These are phyloP conservation scores for Dentipellis sp. DNA, from an alignment of 768 basidiomycete genomes.

Conservation along the genomic window DNA sequence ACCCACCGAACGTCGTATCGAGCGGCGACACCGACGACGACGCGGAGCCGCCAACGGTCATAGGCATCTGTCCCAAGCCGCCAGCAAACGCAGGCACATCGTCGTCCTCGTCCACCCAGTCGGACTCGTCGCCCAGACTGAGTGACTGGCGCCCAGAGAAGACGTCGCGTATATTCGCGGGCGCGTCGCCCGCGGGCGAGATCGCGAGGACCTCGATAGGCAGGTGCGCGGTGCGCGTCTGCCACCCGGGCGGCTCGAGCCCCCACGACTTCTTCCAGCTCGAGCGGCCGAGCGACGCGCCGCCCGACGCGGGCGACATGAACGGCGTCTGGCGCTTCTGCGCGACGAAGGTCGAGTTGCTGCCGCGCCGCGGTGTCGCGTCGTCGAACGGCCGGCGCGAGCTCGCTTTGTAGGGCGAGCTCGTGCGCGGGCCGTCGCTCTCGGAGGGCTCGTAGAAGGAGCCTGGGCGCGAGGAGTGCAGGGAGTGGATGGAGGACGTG, in stretches of 20 bases:
- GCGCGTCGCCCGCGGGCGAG: constrained; percentile 31
- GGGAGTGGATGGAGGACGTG: constrained; percentile 70
- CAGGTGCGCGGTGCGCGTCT: constrained; percentile 48
- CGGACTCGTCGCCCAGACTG: constrained; percentile 65
- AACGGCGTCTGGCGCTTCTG: constrained; percentile 78
- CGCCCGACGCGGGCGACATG: constrained; percentile 32
- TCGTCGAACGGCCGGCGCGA: constrained; percentile 43
- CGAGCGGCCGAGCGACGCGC: constrained; percentile 45
- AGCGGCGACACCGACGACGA: constrained; percentile 5
- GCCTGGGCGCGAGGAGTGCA: constrained; percentile 65
- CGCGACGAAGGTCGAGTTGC: constrained; percentile 61
- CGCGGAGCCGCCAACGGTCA: constrained; percentile 3
- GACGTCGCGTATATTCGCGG: constrained; percentile 58
- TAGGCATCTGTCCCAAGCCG: constrained; percentile 55
- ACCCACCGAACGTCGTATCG: constrained; percentile 5
- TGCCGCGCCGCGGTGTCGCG: constrained; percentile 28
- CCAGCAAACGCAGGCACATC: constrained; percentile 64
- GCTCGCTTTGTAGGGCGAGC: constrained; percentile 52
- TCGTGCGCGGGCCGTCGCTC: constrained; percentile 49
- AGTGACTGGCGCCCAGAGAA: constrained; percentile 62
- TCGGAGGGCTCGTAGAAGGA: constrained; percentile 75
- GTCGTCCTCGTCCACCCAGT: constrained; percentile 87
- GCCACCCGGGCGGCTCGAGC: constrained; percentile 80
- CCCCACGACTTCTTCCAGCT: constrained; percentile 93
- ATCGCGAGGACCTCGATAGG: constrained; percentile 76